Evolutionary conservation across 1,284 basidiomycete species (phyloP), one percentile per base, ranked within the genome.

Genomic region (Inonotus hispidus): DNA sequence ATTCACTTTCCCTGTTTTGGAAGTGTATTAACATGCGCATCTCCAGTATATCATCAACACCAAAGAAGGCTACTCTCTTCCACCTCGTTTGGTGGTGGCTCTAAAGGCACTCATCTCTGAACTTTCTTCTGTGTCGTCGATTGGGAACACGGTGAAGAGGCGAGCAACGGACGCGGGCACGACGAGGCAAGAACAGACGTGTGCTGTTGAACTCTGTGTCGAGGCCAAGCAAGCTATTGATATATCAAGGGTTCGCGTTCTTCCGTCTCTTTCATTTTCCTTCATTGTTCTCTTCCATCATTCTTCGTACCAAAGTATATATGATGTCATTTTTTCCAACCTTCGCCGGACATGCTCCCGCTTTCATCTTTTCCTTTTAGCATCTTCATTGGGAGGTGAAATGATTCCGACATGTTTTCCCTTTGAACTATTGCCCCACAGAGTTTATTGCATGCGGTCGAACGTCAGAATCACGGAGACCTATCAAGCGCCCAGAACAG

Each of bases 221-320:
- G 58, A 59, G 32, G 45, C 38, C 13, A 43, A 16, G 25, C 50
- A 59, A 38, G 45, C 43, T 23, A 57, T 53, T 38, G 58, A 53
- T 27, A 37, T 53, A 56, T 57, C 47, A 43, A 61, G 60, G 60
- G 60, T 61, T 61, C 60, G 60, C 60, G 60, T 38, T 46, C 38
- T 61, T 43, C 58, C 58, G 19, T 46, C 46, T 41, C 47, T 29
- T 11, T 39, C 38, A n/a, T n/a, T n/a, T n/a, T n/a, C n/a, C n/a
- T n/a, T n/a, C n/a, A n/a, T n/a, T n/a, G n/a, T n/a, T n/a, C n/a
- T n/a, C n/a, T n/a, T n/a, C n/a, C n/a, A n/a, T n/a, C n/a, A n/a
- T n/a, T n/a, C n/a, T n/a, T n/a, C n/a, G n/a, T n/a, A n/a, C n/a
- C n/a, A n/a, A n/a, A n/a, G n/a, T n/a, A n/a, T n/a, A n/a, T n/a